phyloP scores from a whole-genome alignment of 2,329 filamentous ascomycete species.

The Curvularia eragrostidis region DNA sequence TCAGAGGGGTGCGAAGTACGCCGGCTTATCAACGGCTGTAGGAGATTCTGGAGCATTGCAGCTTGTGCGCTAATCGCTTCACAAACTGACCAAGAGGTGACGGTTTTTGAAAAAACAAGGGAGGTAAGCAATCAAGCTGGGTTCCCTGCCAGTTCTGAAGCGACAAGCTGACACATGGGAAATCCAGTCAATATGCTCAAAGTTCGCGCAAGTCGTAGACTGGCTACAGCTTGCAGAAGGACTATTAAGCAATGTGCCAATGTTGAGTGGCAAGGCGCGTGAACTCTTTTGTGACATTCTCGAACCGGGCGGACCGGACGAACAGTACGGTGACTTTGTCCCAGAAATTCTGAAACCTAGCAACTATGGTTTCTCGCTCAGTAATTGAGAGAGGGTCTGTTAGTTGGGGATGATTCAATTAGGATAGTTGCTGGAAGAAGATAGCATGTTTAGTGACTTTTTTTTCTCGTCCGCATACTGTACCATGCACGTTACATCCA shows the following conservation, averaged over 20 bases:
- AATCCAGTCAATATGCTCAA: background rate
- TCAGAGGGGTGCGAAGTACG: background rate
- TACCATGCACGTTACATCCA: background rate
- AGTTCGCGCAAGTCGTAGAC: background rate
- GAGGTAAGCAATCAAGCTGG: background rate
- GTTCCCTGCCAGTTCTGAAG: background rate
- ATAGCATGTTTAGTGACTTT: background rate
- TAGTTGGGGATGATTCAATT: background rate
- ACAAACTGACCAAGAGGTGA: background rate
- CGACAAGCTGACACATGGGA: background rate
- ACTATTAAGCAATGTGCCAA: background rate
- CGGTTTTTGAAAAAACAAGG: background rate
- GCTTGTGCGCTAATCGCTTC: background rate
- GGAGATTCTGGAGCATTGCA: background rate
- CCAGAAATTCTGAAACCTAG: background rate
- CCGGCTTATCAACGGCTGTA: background rate
- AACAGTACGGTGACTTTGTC: background rate
- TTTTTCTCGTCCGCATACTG: background rate
- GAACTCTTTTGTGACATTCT: background rate
- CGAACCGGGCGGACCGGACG: background rate
- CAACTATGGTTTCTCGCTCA: background rate
- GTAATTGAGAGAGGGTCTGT: background rate
- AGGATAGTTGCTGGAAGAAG: background rate
- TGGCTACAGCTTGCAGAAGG: background rate
- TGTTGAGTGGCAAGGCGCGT: background rate